These are phyloP conservation scores for rapeseed (Brassica napus) DNA, from an alignment of 345 rosid genomes.

Conservation along the genomic window DNA sequence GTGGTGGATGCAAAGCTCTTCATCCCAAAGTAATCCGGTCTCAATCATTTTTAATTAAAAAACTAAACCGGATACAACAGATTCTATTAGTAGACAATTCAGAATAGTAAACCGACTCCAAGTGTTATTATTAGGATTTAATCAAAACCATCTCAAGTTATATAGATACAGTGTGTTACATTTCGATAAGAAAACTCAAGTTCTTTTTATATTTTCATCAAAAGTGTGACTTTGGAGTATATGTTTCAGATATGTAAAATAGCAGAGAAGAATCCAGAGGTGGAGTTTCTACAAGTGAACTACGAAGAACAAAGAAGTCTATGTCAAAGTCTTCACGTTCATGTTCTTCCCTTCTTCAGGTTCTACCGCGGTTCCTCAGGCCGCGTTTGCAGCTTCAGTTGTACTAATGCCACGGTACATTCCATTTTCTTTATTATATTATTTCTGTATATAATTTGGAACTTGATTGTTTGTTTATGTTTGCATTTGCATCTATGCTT, in stretches of 20 bases:
- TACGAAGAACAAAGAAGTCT: conserved; percentile 82
- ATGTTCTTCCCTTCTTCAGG: conserved; percentile 84
- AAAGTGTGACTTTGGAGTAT: conserved; percentile 7
- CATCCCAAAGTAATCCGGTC: conserved; percentile 69
- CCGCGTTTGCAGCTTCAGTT: conserved; percentile 85
- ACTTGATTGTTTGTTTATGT: neutral
- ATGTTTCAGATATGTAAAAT: conserved; percentile 63
- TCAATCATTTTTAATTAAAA: neutral
- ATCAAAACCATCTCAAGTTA: neutral
- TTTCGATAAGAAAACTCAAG: neutral
- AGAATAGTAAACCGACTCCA: neutral
- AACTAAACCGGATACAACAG: neutral
- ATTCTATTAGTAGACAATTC: neutral
- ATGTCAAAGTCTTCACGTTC: conserved; percentile 82
- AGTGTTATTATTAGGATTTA: neutral
- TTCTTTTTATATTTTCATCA: neutral
- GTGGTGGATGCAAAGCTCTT: conserved; percentile 90
- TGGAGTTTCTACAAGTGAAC: conserved; percentile 75
- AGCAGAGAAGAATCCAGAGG: conserved; percentile 68
- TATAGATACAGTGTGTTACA: neutral
- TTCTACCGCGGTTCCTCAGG: conserved; percentile 84
- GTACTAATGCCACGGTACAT: conserved; percentile 91
- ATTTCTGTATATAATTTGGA: too few relatives aligned
- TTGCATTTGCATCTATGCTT: neutral
- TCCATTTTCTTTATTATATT: neutral